Evolutionary conservation across 805 yeast genomes (phyloP).

Genomic region (Yamadazyma endophytica): DNA sequence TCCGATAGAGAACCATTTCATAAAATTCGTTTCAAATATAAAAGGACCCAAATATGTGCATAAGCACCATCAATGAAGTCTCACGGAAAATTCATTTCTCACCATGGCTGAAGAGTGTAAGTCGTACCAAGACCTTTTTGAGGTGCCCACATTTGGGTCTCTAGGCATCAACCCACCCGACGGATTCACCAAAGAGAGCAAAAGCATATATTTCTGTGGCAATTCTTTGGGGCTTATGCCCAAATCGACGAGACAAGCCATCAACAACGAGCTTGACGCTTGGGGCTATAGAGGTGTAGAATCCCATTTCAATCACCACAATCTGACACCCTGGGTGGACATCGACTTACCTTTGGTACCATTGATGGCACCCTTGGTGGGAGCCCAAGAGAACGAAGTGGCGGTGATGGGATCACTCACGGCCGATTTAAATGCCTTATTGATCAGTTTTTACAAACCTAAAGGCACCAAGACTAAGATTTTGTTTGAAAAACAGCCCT

Average conservation of each 20-base stretch:
- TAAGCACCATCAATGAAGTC: too few species aligned
- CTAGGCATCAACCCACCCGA: conserved; percentile 42
- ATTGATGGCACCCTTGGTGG: conserved; percentile 67
- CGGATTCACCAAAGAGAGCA: conserved; percentile 9
- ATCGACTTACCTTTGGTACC: conserved; percentile 76
- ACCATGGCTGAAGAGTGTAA: conserved; percentile 16
- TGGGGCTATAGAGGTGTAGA: conserved; percentile 84
- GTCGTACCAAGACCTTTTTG: conserved; percentile 44
- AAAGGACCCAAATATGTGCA: neutral
- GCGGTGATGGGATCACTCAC: conserved; percentile 88
- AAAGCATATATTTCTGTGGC: conserved; percentile 72
- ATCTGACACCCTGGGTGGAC: conserved; percentile 72
- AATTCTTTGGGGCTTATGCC: conserved; percentile 96
- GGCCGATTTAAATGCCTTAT: conserved; percentile 69
- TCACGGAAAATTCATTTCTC: too few species aligned
- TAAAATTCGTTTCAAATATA: neutral
- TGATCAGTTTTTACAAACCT: conserved; percentile 75
- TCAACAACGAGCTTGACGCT: conserved; percentile 67
- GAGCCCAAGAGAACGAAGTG: conserved; percentile 72
- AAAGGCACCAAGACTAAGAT: conserved; percentile 56
- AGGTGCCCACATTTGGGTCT: conserved; percentile 62
- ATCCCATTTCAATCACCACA: conserved; percentile 70
- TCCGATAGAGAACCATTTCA: too few species aligned
- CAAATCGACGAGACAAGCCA: conserved; percentile 47
- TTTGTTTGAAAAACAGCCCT: conserved; percentile 79